Evolutionary conservation across 306 rosid genomes (phyloP).

Genomic region (Lablab purpureus): DNA sequence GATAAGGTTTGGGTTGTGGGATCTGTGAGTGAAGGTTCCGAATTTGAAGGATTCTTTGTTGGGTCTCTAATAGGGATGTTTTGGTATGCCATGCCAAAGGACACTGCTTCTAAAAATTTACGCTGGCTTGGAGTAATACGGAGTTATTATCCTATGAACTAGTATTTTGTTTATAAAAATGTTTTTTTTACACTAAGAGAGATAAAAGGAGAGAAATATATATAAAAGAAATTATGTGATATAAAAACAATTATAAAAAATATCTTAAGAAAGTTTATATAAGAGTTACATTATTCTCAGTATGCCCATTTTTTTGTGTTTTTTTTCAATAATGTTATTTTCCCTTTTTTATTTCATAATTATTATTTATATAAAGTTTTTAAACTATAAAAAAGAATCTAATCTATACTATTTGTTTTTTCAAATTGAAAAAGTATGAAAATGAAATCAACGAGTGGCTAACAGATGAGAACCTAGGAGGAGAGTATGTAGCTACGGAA

Average conservation of each 20-base stretch:
- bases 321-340: background rate
- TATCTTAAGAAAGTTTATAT: background rate
- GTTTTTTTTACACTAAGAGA: too few relatives aligned
- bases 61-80: conserved; percentile 24
- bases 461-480: conserved; percentile 22
- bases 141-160: background rate
- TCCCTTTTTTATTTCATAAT: background rate
- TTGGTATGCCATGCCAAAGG: conserved; percentile 16
- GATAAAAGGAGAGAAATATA: background rate
- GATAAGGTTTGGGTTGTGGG: conserved; percentile 32
- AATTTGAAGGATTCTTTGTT: conserved; percentile 12
- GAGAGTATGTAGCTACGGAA: conserved; percentile 12
- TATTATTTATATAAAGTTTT: background rate
- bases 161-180: too few relatives aligned
- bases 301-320: background rate
- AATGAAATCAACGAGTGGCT: conserved; percentile 5
- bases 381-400: background rate
- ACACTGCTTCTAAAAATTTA: conserved; percentile 15
- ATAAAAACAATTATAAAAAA: background rate
- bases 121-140: background rate
- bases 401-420: background rate
- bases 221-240: background rate
- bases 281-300: background rate
- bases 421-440: background rate
- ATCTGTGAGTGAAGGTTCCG: conserved; percentile 10